Base-by-base conservation (phyloP, 108 stramenopile genomes). In the Nitzschia inconspicua region DNA sequence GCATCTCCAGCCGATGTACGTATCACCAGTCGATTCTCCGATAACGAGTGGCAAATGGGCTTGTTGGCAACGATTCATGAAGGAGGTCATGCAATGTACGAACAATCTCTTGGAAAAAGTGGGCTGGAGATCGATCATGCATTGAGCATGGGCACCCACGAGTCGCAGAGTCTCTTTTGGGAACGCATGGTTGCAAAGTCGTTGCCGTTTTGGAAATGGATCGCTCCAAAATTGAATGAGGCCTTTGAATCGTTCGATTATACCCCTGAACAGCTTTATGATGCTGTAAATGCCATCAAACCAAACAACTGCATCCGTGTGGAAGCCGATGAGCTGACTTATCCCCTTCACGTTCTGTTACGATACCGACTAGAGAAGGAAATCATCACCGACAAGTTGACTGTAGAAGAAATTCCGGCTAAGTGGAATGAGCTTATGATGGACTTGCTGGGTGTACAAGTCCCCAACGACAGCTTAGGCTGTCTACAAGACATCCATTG, bases 301-400 rank as follows among this genome's bases (percentile, higher is more conserved):
- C 7, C 6, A 46, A 58, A 72, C 9, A 65, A 65, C 44, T 49
- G 77, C 23, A 91, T 95, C 57, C 60, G 94, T 5, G 91, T 95
- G 16, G 91, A 95, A 26, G 89, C 94, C 3, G 94, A 95, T 64
- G 94, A 95, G 65, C 50, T 95, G 39, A 83, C 82, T 10, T 95
- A 95, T 57, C 90, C 93, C 2, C 64, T 95, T 4, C 93, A 95
- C 70, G 85, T 95, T 1, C 89, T 92, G 39, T 74, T 91, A 32
- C 75, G 94, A 5, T 92, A 88, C 57, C 68, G 70, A 14, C 65
- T 95, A 19, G 94, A 95, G 58, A 65, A 84, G 16, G 82, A 77
- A 22, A 70, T 95, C 8, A 60, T 91, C 28, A 58, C 70, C 27
- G 91, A 89, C 1, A 44, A 68, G 11, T 55, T 92, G 10, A 56